Evolutionary conservation across 2,329 filamentous ascomycete species (phyloP).

Genomic region (Ceratocystis harringtonii): DNA sequence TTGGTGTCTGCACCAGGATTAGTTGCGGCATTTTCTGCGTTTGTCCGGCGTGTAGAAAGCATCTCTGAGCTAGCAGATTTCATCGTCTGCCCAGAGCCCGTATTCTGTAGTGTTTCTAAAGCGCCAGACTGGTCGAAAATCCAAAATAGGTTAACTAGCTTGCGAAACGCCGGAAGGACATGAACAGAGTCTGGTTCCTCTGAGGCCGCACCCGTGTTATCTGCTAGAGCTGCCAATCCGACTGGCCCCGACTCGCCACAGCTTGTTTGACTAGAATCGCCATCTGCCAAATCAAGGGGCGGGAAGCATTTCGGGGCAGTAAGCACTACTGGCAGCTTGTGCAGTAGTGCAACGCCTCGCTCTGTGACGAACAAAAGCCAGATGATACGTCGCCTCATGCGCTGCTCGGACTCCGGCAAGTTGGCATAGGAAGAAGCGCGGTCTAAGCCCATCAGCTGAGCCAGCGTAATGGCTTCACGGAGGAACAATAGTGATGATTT

Average conservation of each 20-base stretch:
- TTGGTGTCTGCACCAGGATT: background rate
- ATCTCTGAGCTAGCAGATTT: background rate
- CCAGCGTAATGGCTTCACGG: slow-evolving; percentile 36
- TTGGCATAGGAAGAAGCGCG: slow-evolving; percentile 18
- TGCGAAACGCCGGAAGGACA: slow-evolving; percentile 34
- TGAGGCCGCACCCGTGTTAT: background rate
- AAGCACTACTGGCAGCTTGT: slow-evolving; percentile 34
- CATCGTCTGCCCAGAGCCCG: slow-evolving; percentile 22
- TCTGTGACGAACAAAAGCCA: slow-evolving; percentile 37
- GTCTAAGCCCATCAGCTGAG: slow-evolving; percentile 35
- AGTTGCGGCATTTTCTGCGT: slow-evolving; percentile 21
- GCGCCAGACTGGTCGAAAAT: slow-evolving; percentile 35
- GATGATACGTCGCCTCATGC: slow-evolving; percentile 31
- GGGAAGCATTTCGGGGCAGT: slow-evolving; percentile 27
- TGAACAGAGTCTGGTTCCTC: slow-evolving; percentile 25
- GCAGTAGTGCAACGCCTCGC: slow-evolving; percentile 34
- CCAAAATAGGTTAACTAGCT: slow-evolving; percentile 35
- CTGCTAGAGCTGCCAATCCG: background rate
- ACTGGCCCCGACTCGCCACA: slow-evolving; percentile 9
- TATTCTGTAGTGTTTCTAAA: slow-evolving; percentile 32
- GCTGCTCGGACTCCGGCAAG: slow-evolving; percentile 22
- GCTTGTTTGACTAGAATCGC: background rate
- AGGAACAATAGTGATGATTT: slow-evolving; percentile 33
- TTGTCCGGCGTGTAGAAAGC: slow-evolving; percentile 20
- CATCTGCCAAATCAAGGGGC: slow-evolving; percentile 20